phyloP scores from a whole-genome alignment of 2,329 filamentous ascomycete genomes.

The Trematosphaeria pertusa region DNA sequence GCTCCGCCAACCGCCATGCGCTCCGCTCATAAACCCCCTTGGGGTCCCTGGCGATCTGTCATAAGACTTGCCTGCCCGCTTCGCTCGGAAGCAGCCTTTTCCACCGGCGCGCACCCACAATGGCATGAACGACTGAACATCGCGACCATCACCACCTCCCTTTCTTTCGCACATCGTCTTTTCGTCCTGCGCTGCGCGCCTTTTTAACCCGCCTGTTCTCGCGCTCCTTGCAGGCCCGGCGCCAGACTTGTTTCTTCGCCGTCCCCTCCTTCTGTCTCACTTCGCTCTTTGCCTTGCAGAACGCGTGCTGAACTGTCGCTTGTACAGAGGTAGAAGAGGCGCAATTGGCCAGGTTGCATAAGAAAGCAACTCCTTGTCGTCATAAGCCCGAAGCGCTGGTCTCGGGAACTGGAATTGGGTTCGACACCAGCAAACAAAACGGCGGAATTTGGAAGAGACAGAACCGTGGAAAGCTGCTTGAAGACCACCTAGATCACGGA shows the following conservation, averaged over 20 bases:
- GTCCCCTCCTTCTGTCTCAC: constrained; percentile 30
- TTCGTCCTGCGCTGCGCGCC: constrained; percentile 37
- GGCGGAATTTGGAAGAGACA: not conserved
- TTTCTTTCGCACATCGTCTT: constrained; percentile 20
- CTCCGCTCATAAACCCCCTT: constrained; percentile 12
- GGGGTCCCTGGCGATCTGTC: constrained; percentile 30
- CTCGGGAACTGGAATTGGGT: constrained; percentile 2
- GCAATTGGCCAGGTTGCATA: constrained; percentile 26
- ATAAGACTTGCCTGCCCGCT: constrained; percentile 25
- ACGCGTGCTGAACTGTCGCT: constrained; percentile 18
- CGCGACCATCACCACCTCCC: constrained; percentile 29
- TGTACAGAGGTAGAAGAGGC: constrained; percentile 11
- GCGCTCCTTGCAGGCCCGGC: constrained; percentile 41
- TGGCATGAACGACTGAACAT: constrained; percentile 38
- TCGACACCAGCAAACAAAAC: not conserved
- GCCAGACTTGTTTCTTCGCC: constrained; percentile 23
- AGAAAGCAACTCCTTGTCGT: constrained; percentile 5
- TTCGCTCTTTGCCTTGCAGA: constrained; percentile 36
- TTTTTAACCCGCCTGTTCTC: constrained; percentile 20
- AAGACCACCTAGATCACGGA: too few relatives aligned
- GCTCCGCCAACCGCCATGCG: constrained; percentile 24
- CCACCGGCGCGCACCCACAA: constrained; percentile 14
- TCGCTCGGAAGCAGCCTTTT: constrained; percentile 8
- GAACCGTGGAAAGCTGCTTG: constrained; percentile 8
- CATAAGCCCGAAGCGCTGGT: constrained; percentile 1